Base-by-base conservation (phyloP, 139 green algal species). In the Trebouxia sp. region DNA sequence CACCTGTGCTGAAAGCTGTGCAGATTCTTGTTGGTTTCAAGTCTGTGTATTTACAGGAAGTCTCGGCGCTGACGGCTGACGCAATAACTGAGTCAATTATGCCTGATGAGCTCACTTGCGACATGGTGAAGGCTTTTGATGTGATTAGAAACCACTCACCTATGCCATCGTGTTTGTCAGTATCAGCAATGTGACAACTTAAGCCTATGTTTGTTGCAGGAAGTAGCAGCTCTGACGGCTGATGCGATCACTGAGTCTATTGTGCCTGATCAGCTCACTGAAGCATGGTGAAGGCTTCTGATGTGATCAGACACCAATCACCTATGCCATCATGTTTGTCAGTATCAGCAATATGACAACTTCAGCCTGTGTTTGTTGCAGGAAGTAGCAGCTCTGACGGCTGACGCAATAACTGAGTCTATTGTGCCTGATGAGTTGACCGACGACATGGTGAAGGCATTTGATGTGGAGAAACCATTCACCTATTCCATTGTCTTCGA, bases 401-500 rank as follows among this genome's bases (percentile, higher is more conserved):
- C 43, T 37, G 83, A 83, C 24, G 80, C 81, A 11, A 89, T 87
- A 17, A 32, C 69, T n/a, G 87, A 90, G 26, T 83, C 78, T 1
- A 78, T 87, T 39, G 17, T n/a, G 38, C 85, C 90, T 39, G 83
- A 84, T 26, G 72, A 86, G 47, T 65, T 78, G 7, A 53, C 69
- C 5, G 85, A 87, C 1, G 75, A 85, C 51, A 80, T 93, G 74
- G 83, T 85, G 22, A 51, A 67, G 3, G 32, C 24, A 0, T 93
- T 94, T 80, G 83, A 90, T 62, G 82, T 86, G 37, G 80, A 81
- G 10, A 86, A 82, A 26, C 76, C 85, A 30, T 81, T 94, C 30
- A 80, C 22, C 1, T 91, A 87, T 79, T 39, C 55, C 9, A 20
- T 90, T 14, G 45, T 39, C 1, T 88, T 90, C 51, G 82, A 87